Base-by-base conservation (phyloP, 2,329 filamentous ascomycete genomes). In the Colletotrichum sp. region DNA sequence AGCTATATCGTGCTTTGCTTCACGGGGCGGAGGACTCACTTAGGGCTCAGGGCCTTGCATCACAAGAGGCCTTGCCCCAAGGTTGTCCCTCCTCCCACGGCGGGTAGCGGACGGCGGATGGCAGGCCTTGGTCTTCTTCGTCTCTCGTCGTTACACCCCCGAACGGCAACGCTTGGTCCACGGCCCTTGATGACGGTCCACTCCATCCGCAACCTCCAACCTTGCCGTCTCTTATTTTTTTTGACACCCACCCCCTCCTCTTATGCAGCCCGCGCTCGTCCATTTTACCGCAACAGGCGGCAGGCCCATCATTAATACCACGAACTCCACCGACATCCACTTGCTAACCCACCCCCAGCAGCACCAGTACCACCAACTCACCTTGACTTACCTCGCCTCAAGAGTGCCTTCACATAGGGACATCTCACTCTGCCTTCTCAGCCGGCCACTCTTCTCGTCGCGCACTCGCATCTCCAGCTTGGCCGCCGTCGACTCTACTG, bases 201-300 rank as follows among this genome's bases (percentile, higher is more conserved):
- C 71, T 67, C 64, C 74, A 67, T 75, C 74, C 71, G 71, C 74
- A 76, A 61, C 74, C 71, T 75, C 66, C 69, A 77, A 74, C 74
- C 71, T 63, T 75, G 67, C 74, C 74, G 65, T 74, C 74, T 68
- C 52, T 70, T 43, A 71, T 66, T 76, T 63, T 18, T 60, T 55
- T 59, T 59, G 26, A 59, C 71, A 67, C 74, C 60, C 72, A 52
- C 66, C 43, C 55, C 57, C 59, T 36, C 68, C 68, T 77, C 57
- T 68, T 64, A 72, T 78, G 76, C 77, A 78, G 74, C 57, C 63
- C 32, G 65, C 70, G 73, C 76, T 72, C 67, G 73, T 78, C 81
- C 83, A 80, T 82, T 83, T 83, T 84, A 80, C 83, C 82, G 82
- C 81, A 82, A 80, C 78, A 79, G 80, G 80, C 80, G 80, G 81